Evolutionary conservation across 257 asterid species (phyloP).

Genomic region (Lithospermum erythrorhizon): DNA sequence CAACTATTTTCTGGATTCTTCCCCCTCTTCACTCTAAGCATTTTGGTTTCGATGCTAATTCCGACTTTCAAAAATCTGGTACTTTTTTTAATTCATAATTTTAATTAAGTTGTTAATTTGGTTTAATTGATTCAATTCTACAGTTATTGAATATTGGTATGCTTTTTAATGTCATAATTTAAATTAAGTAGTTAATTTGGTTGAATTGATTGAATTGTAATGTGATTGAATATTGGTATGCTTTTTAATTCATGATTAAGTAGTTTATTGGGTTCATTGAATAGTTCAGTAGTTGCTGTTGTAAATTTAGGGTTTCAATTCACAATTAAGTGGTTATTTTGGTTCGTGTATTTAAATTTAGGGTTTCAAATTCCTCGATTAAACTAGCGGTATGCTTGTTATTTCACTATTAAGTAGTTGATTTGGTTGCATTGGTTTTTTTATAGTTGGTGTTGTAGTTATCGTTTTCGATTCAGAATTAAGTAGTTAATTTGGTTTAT

Average conservation of each 20-base stretch:
- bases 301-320: neutral
- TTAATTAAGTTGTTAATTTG: neutral
- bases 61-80: conserved; percentile 46
- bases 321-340: too few relatives aligned
- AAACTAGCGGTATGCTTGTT: too few relatives aligned
- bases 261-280: conserved; percentile 3
- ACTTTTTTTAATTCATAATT: neutral
- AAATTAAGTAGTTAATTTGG: neutral
- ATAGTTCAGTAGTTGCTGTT: conserved; percentile 13
- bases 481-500: neutral
- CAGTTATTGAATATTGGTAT: conserved; percentile 6
- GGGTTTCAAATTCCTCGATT: too few relatives aligned
- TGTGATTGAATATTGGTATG: conserved; percentile 13
- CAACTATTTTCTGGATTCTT: conserved; percentile 43
- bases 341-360: too few relatives aligned
- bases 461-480: neutral
- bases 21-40: conserved; percentile 36
- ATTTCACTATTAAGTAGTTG: too few relatives aligned
- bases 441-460: too few relatives aligned
- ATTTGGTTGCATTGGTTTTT: too few relatives aligned
- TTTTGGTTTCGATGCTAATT: conserved; percentile 50
- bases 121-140: conserved; percentile 1
- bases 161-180: neutral
- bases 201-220: neutral
- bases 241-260: neutral